phyloP scores from a whole-genome alignment of 192 early-diverging fungal species.

The Cetraspora pellucida region DNA sequence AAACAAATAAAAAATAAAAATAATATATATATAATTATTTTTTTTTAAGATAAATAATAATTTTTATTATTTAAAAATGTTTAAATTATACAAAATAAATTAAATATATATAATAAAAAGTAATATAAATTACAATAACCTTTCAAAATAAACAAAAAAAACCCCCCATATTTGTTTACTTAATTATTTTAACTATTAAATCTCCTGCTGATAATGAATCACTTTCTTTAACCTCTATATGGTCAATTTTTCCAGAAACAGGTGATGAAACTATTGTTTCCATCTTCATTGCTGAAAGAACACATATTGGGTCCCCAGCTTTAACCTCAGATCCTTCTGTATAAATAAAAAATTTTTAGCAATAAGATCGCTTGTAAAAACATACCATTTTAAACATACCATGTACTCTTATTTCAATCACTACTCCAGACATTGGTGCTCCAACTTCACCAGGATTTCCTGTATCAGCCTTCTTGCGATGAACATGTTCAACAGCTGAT shows the following conservation, averaged over 20 bases:
- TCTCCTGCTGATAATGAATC: slow-evolving; percentile 86
- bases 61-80: no score
- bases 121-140: no score
- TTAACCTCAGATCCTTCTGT: slow-evolving; percentile 74
- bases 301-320: slow-evolving; percentile 87
- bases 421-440: slow-evolving; percentile 96
- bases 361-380: not conserved
- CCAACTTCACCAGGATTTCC: slow-evolving; percentile 80
- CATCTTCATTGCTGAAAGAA: slow-evolving; percentile 98
- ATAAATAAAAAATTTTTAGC: not conserved
- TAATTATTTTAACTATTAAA: slow-evolving; percentile 73
- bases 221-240: slow-evolving; percentile 68
- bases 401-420: slow-evolving; percentile 88
- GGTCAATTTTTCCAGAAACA: slow-evolving; percentile 72
- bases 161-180: no score
- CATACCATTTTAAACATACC: not conserved
- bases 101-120: no score
- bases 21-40: no score
- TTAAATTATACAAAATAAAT: no score
- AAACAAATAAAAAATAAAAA: no score
- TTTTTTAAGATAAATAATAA: no score
- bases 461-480: slow-evolving; percentile 77
- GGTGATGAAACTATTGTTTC: slow-evolving; percentile 90
- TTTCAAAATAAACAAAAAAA: no score
- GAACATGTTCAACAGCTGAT: slow-evolving; percentile 58